A percentile compares a stretch with the other conserved stretches of the same genome.
phyloP scores from a whole-genome alignment of 352 stramenopile species.

The Ochromonadaceae sp. region DNA sequence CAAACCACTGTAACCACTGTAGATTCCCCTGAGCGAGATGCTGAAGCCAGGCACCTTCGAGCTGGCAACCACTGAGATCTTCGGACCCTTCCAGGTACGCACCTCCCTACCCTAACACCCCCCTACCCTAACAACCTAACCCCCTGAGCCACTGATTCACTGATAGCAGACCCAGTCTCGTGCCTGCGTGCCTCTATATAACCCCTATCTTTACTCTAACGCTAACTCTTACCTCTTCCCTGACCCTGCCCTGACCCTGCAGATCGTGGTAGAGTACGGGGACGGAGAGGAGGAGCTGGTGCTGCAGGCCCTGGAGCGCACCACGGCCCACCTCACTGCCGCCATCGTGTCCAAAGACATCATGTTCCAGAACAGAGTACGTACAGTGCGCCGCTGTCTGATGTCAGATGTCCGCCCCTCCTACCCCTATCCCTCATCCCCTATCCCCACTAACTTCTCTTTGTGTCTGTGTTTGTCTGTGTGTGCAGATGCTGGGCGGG shows the following conservation, averaged over 20 bases:
- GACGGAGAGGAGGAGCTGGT: slow-evolving; percentile 70
- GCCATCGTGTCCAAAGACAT: slow-evolving; percentile 92
- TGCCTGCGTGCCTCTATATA: too few relatives aligned
- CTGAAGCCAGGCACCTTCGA: slow-evolving; percentile 77
- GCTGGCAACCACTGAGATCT: slow-evolving; percentile 86
- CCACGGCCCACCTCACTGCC: slow-evolving; percentile 91
- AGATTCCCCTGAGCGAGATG: slow-evolving; percentile 86
- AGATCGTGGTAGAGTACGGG: slow-evolving; percentile 75
- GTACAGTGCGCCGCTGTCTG: too few relatives aligned
- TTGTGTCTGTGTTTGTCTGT: too few relatives aligned
- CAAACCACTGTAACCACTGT: too few relatives aligned
- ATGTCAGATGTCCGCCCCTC: too few relatives aligned
- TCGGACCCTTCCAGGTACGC: slow-evolving; percentile 84
- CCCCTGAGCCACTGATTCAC: neutral
- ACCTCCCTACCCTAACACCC: neutral
- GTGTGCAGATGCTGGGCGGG: slow-evolving; percentile 77
- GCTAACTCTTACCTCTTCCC: neutral
- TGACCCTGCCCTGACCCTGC: neutral
- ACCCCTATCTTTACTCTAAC: neutral
- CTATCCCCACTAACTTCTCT: too few relatives aligned
- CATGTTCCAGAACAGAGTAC: slow-evolving; percentile 74
- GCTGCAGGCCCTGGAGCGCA: slow-evolving; percentile 77
- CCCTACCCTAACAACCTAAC: neutral
- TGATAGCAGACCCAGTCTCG: too few relatives aligned
- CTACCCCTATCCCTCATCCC: too few relatives aligned